These are phyloP conservation scores for Juncus effusus DNA, from an alignment of 176 grass and related monocot species.

Conservation along the genomic window DNA sequence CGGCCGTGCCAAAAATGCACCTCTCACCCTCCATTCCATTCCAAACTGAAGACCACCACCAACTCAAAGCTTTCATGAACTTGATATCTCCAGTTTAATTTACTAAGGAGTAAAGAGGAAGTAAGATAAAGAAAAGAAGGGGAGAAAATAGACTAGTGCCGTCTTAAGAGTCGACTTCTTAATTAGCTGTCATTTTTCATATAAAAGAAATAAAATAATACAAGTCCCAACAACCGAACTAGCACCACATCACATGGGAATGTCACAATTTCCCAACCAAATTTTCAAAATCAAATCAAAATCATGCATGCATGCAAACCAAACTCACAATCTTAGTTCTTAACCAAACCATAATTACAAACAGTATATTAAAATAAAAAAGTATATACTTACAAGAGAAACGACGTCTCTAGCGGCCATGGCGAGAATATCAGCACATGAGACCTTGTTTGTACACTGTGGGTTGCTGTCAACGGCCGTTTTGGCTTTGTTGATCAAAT, in stretches of 20 bases:
- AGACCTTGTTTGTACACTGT: constrained; percentile 64
- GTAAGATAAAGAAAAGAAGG: not conserved
- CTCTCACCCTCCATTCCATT: not conserved
- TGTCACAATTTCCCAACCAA: constrained; percentile 7
- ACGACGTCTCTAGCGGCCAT: constrained; percentile 85
- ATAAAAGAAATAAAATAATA: constrained; percentile 1
- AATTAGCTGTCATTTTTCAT: constrained; percentile 30
- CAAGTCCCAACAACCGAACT: constrained; percentile 18
- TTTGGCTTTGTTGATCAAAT: constrained; percentile 79
- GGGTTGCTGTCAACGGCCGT: constrained; percentile 62
- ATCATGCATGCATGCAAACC: constrained; percentile 16
- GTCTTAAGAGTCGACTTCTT: constrained; percentile 11
- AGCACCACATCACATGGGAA: constrained; percentile 19
- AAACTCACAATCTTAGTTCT: not conserved
- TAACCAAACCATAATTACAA: constrained; percentile 8
- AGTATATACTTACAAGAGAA: constrained; percentile 40
- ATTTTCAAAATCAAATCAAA: not conserved
- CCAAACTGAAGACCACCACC: not conserved
- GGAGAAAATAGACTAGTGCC: constrained; percentile 21
- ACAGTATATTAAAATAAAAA: not conserved
- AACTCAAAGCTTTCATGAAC: not conserved
- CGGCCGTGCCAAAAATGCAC: constrained; percentile 12
- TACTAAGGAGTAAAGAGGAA: not conserved
- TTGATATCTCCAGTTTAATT: not conserved
- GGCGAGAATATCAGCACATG: constrained; percentile 87